phyloP scores from a whole-genome alignment of 148 eudicot species.

The Rhododendron simsii region DNA sequence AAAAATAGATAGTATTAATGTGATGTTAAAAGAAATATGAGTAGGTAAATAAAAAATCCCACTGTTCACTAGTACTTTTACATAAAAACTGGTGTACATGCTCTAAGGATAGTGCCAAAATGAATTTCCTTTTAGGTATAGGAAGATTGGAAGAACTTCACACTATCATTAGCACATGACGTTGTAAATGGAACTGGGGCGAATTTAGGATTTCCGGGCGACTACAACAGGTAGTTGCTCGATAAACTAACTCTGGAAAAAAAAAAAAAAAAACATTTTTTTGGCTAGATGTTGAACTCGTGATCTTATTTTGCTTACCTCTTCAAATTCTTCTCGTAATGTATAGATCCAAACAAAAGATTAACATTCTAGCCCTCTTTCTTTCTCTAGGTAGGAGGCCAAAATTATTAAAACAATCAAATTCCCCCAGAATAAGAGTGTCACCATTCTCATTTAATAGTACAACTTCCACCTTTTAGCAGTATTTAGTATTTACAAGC shows the following conservation, averaged over 20 bases:
- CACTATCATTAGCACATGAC: background rate
- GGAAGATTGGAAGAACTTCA: background rate
- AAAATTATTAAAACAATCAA: background rate
- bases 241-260: no score
- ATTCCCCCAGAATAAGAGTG: background rate
- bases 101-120: no score
- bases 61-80: no score
- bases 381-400: background rate
- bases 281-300: background rate
- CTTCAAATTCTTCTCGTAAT: background rate
- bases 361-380: background rate
- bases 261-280: no score
- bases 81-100: no score
- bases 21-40: no score
- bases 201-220: background rate
- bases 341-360: background rate
- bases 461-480: background rate
- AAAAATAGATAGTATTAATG: no score
- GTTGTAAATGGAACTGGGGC: background rate
- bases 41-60: no score
- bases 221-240: background rate
- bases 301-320: background rate
- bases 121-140: no score
- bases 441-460: background rate
- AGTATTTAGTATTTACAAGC: background rate